Percentiles rank a stretch among this genome's conserved stretches.
phyloP scores from a whole-genome alignment of 495 filamentous ascomycete species.

The Lineolata rhizophorae region DNA sequence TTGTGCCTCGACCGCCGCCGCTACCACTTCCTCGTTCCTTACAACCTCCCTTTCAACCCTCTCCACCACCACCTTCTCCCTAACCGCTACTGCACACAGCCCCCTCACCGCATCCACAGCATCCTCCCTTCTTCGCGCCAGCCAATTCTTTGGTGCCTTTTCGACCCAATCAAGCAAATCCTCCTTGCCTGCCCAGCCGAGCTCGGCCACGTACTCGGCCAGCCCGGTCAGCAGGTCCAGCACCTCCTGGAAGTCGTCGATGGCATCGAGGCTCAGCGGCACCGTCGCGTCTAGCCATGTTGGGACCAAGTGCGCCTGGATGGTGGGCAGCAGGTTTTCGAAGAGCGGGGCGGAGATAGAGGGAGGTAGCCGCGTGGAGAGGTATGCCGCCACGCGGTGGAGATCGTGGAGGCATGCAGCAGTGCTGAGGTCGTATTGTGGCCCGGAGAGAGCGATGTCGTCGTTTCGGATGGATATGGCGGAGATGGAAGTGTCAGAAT shows the following conservation, averaged over 20 bases:
- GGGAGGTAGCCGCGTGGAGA: constrained; percentile 41
- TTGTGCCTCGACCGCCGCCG: not conserved
- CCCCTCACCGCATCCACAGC: constrained; percentile 52
- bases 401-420: constrained; percentile 33
- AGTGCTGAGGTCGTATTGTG: no score
- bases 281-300: constrained; percentile 56
- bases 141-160: constrained; percentile 59
- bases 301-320: constrained; percentile 42
- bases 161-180: constrained; percentile 62
- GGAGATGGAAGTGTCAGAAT: not conserved
- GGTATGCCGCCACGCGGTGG: constrained; percentile 36
- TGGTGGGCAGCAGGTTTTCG: constrained; percentile 37
- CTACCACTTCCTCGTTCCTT: constrained; percentile 36
- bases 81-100: constrained; percentile 40
- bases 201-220: constrained; percentile 32
- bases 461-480: constrained; percentile 9
- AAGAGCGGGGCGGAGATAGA: constrained; percentile 40
- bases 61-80: constrained; percentile 44
- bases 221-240: constrained; percentile 39
- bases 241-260: constrained; percentile 43
- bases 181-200: constrained; percentile 45
- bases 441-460: no score
- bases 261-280: constrained; percentile 44
- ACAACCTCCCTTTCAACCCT: constrained; percentile 67
- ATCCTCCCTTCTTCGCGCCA: constrained; percentile 59